Evolutionary conservation across 139 green algal species (phyloP).

Genomic region (Coelastrella sp.): DNA sequence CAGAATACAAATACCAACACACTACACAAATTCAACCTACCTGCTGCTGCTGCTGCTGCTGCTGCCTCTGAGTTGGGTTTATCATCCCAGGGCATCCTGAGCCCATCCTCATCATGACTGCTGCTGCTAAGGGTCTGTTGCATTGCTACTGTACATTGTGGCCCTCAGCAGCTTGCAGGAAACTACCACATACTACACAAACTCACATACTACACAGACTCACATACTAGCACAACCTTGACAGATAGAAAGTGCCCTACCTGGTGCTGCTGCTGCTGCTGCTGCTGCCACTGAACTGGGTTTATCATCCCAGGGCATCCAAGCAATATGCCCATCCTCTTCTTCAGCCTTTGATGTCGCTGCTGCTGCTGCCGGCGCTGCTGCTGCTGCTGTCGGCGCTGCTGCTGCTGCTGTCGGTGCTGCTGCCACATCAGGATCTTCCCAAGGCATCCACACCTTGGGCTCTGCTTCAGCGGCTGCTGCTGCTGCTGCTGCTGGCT

Average conservation of each 20-base stretch:
- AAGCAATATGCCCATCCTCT: constrained; percentile 1
- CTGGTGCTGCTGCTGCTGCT: background rate
- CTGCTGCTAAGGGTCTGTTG: constrained; percentile 11
- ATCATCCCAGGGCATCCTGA: constrained; percentile 32
- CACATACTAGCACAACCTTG: too few species aligned
- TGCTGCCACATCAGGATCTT: constrained; percentile 51
- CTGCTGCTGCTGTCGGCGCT: background rate
- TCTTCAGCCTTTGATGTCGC: background rate
- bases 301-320: constrained; percentile 35
- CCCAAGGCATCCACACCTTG: constrained; percentile 68
- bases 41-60: background rate
- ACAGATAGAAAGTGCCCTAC: too few species aligned
- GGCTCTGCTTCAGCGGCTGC: background rate
- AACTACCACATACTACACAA: too few species aligned
- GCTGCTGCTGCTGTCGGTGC: background rate
- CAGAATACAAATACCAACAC: too few species aligned
- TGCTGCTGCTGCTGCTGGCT: constrained; percentile 25
- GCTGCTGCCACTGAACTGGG: background rate
- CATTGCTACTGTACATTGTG: too few species aligned
- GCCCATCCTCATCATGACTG: constrained; percentile 27
- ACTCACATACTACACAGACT: too few species aligned
- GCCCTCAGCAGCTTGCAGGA: too few species aligned
- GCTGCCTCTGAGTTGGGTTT: constrained; percentile 6
- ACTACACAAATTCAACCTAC: too few species aligned
- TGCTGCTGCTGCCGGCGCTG: background rate